These are phyloP conservation scores for Penicillium samsonianum DNA, from an alignment of 495 filamentous ascomycete species.

Conservation along the genomic window DNA sequence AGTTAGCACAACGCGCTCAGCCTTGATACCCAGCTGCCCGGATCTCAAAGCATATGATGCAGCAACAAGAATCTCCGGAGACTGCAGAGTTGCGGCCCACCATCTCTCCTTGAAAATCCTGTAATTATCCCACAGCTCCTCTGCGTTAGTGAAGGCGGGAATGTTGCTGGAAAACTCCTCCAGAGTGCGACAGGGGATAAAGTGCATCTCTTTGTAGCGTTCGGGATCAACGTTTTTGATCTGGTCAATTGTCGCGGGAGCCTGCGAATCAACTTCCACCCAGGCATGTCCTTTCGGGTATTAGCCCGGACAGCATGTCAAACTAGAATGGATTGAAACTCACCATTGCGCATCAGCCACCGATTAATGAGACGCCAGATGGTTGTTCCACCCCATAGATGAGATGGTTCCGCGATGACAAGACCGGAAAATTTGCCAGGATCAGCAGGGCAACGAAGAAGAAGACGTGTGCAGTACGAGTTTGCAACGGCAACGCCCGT, in stretches of 20 bases:
- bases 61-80: conserved; percentile 15
- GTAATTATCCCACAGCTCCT: conserved; percentile 8
- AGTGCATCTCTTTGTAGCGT: conserved; percentile 13
- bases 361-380: conserved; percentile 14
- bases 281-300: conserved; percentile 14
- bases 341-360: conserved; percentile 20
- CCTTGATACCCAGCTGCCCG: conserved; percentile 2
- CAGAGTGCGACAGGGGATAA: conserved; percentile 1
- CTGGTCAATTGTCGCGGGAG: conserved; percentile 12
- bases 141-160: not conserved
- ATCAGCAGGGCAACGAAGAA: conserved; percentile 16
- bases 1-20: conserved; percentile 7
- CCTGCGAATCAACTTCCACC: conserved; percentile 17
- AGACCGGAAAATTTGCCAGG: conserved; percentile 11
- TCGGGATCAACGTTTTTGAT: conserved; percentile 8
- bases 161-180: conserved; percentile 6
- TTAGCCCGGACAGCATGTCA: not conserved
- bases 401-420: conserved; percentile 15
- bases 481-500: conserved; percentile 1
- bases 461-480: conserved; percentile 13
- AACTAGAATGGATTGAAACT: not conserved
- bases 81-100: conserved; percentile 16
- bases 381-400: conserved; percentile 14
- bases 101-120: conserved; percentile 10
- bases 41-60: conserved; percentile 10